phyloP scores from a whole-genome alignment of 306 rosid species.

The Cyclanthera cordifolia region DNA sequence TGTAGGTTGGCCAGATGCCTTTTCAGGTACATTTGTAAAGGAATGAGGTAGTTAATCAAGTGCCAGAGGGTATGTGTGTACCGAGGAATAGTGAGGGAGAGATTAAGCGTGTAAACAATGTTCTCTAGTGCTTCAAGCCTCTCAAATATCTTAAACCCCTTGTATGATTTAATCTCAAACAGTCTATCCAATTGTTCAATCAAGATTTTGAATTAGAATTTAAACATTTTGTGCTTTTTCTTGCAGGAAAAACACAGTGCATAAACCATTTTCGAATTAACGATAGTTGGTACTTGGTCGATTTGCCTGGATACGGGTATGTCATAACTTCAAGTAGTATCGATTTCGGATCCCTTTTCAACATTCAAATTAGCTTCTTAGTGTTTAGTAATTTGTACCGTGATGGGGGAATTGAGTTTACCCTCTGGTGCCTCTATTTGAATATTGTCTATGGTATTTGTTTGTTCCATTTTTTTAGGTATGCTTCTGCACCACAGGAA shows the following conservation, averaged over 20 bases:
- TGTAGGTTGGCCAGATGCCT: not conserved
- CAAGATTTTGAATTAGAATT: not conserved
- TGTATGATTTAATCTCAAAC: not conserved
- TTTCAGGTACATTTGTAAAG: not conserved
- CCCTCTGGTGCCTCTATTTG: not conserved
- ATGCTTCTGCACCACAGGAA: constrained; percentile 91
- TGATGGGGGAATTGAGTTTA: not conserved
- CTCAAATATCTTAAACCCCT: not conserved
- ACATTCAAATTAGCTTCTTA: not conserved
- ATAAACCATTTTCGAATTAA: constrained; percentile 92
- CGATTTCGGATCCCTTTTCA: not conserved
- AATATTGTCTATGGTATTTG: constrained; percentile 6
- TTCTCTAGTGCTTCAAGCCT: not conserved
- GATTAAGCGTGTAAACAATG: not conserved
- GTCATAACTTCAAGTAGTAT: constrained; percentile 12
- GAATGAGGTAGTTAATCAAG: not conserved
- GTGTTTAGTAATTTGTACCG: not conserved
- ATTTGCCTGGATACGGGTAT: constrained; percentile 99
- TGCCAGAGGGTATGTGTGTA: not conserved
- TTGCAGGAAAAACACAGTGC: constrained; percentile 89
- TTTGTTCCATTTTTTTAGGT: constrained; percentile 29
- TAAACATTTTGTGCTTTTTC: not conserved
- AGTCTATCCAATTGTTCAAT: not conserved
- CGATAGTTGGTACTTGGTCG: constrained; percentile 86
- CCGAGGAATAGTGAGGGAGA: not conserved